Conservation (phyloP, 2,329 filamentous ascomycete genomes). For the Scleromitrula shiraiana region DNA sequence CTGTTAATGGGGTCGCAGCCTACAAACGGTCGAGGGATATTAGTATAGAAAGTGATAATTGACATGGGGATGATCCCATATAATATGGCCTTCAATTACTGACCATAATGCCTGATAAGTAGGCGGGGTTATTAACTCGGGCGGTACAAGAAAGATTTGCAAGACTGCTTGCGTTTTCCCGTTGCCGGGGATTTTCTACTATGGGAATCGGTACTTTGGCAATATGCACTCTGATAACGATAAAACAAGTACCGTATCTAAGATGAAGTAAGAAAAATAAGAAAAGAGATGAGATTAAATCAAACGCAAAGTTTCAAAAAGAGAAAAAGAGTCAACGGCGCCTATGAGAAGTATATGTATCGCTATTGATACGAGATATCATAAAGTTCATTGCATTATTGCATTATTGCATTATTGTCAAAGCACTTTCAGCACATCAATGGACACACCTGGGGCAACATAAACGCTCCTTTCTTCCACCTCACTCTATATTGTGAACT, state of each 20-base stretch:
- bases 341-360: slow-evolving; percentile 29
- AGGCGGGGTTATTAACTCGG: slow-evolving; percentile 1
- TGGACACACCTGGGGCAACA: no score
- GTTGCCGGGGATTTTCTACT: slow-evolving; percentile 8
- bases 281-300: neutral
- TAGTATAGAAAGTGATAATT: slow-evolving; percentile 12
- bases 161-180: slow-evolving; percentile 10
- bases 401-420: slow-evolving; percentile 18
- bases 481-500: slow-evolving; percentile 21
- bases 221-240: slow-evolving; percentile 13
- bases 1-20: slow-evolving; percentile 23
- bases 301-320: slow-evolving; percentile 17
- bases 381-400: no score
- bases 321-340: slow-evolving; percentile 22
- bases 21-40: slow-evolving; percentile 13
- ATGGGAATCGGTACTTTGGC: slow-evolving; percentile 1
- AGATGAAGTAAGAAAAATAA: neutral
- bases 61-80: no score
- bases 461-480: slow-evolving; percentile 18
- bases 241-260: slow-evolving; percentile 15
- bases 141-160: slow-evolving; percentile 4
- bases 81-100: neutral
- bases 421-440: slow-evolving; percentile 18
- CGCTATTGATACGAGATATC: slow-evolving; percentile 11
- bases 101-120: slow-evolving; percentile 3